Percentiles rank a stretch among this genome's conserved stretches.
Conservation (phyloP, 2,329 filamentous ascomycete species). For the Zasmidium cellare region DNA sequence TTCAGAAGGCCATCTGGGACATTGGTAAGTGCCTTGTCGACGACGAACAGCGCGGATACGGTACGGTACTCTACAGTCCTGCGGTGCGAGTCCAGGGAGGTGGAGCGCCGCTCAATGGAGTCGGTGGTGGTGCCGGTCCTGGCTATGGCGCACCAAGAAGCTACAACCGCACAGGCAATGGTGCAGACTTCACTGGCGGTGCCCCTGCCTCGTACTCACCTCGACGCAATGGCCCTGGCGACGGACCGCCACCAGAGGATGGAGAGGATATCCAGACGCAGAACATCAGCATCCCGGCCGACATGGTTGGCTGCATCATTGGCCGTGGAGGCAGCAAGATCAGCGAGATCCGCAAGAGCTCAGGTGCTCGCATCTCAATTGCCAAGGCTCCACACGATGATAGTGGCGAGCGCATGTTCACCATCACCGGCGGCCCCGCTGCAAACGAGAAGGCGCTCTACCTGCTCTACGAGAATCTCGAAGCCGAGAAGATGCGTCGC, state of each 20-base stretch:
- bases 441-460: constrained; percentile 96
- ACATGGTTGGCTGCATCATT: constrained; percentile 99
- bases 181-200: constrained; percentile 90
- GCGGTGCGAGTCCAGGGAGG: constrained; percentile 79
- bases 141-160: constrained; percentile 58
- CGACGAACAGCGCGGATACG: constrained; percentile 95
- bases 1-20: constrained; percentile 96
- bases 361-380: constrained; percentile 94
- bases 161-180: constrained; percentile 92
- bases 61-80: constrained; percentile 96
- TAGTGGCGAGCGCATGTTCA: constrained; percentile 98
- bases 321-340: constrained; percentile 95
- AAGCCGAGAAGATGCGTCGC: constrained; percentile 98
- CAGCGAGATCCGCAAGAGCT: constrained; percentile 96
- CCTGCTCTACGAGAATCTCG: constrained; percentile 96
- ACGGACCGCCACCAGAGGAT: constrained; percentile 82
- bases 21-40: constrained; percentile 98
- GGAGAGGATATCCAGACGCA: constrained; percentile 98
- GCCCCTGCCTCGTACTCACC: constrained; percentile 67
- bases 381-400: constrained; percentile 97
- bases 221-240: constrained; percentile 70
- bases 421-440: constrained; percentile 91
- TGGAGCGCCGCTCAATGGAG: constrained; percentile 51
- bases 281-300: constrained; percentile 98
- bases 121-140: constrained; percentile 46